phyloP scores from a whole-genome alignment of 305 asterid genomes.

The Galium porrigens region DNA sequence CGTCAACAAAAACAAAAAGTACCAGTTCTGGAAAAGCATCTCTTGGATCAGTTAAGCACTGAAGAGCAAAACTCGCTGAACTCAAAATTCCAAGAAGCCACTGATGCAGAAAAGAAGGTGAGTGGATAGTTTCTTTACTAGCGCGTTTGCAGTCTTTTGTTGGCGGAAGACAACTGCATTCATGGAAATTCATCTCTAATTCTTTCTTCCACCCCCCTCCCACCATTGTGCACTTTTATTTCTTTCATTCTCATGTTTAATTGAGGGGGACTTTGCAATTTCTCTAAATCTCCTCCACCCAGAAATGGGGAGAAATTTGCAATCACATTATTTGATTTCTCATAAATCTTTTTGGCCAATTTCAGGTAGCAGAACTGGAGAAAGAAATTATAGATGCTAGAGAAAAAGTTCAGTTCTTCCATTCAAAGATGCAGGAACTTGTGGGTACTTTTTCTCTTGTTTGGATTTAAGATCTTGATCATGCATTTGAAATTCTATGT shows the following conservation, averaged over 20 bases:
- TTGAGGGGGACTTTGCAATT: not conserved
- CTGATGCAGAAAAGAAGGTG: conserved; percentile 86
- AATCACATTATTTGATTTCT: not conserved
- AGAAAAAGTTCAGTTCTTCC: conserved; percentile 75
- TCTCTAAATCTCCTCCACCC: not conserved
- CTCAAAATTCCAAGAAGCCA: conserved; percentile 76
- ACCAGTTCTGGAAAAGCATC: conserved; percentile 82
- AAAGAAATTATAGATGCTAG: conserved; percentile 79
- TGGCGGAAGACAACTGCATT: not conserved
- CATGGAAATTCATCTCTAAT: not conserved
- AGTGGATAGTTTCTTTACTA: conserved; percentile 2
- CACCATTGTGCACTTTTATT: too few relatives aligned
- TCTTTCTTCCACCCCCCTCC: not conserved
- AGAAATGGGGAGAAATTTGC: not conserved
- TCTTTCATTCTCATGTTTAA: not conserved
- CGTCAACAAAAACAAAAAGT: conserved; percentile 59
- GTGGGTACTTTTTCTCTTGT: conserved; percentile 38
- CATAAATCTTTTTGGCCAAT: conserved; percentile 4
- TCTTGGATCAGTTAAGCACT: conserved; percentile 74
- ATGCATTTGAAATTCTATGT: not conserved
- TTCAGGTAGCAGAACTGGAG: conserved; percentile 87
- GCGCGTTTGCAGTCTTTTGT: not conserved
- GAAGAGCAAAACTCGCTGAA: conserved; percentile 75
- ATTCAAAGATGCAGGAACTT: conserved; percentile 88
- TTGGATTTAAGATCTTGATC: not conserved